A percentile compares a stretch with the other conserved stretches of the same genome.
Conservation (phyloP, 1,284 basidiomycete genomes). For the Ganoderma sinense region DNA sequence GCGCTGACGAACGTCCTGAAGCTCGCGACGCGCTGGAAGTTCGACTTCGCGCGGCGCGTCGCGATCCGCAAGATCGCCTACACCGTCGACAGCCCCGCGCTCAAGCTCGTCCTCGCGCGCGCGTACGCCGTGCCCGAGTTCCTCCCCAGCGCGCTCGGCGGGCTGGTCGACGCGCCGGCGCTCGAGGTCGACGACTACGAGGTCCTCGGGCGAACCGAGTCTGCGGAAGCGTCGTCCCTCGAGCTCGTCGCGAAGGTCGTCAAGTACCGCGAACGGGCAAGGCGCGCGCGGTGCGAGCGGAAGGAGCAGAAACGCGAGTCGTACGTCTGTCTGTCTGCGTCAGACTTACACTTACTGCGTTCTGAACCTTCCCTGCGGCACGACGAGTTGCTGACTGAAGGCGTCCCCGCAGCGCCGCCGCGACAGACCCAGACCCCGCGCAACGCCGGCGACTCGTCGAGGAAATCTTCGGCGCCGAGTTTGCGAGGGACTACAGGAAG, state of each 20-base stretch:
- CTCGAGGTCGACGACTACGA: not conserved
- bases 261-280: not conserved
- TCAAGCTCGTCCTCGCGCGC: constrained; percentile 1
- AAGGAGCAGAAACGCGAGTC: no score
- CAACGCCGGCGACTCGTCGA: not conserved
- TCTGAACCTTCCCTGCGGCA: not conserved
- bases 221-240: no score
- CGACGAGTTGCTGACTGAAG: not conserved
- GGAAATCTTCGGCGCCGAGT: constrained; percentile 2
- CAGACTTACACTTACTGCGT: no score
- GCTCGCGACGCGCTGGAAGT: not conserved
- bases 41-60: not conserved
- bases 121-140: not conserved
- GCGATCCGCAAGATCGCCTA: not conserved
- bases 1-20: not conserved
- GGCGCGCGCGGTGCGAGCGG: not conserved
- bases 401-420: not conserved
- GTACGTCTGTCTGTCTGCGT: not conserved
- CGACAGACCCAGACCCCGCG: not conserved
- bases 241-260: not conserved
- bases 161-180: not conserved
- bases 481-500: constrained; percentile 2
- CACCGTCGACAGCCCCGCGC: not conserved
- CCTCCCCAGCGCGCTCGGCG: not conserved
- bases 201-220: not conserved